Evolutionary conservation across 352 stramenopile genomes (phyloP).

Genomic region (Hyaloperonospora brassicae): DNA sequence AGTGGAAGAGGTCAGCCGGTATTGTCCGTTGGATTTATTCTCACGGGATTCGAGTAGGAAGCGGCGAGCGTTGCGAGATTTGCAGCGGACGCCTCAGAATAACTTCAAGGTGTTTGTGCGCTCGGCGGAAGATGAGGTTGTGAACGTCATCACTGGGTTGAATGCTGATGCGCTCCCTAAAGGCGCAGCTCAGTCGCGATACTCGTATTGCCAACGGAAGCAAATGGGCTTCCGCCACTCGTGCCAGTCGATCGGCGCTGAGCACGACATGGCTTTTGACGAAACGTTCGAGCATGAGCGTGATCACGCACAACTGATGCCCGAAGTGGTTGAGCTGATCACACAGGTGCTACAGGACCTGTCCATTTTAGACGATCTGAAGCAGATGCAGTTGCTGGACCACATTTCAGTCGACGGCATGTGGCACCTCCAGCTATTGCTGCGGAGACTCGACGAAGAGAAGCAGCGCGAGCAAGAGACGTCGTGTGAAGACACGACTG

Average conservation of each 20-base stretch:
- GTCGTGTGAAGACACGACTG: conserved; percentile 7
- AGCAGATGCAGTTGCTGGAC: conserved; percentile 78
- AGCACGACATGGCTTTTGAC: conserved; percentile 38
- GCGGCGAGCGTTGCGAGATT: conserved; percentile 41
- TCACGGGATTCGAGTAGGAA: conserved; percentile 55
- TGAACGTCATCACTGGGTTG: conserved; percentile 71
- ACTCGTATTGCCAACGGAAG: conserved; percentile 67
- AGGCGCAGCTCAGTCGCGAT: conserved; percentile 47
- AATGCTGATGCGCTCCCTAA: conserved; percentile 64
- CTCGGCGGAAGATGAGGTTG: conserved; percentile 64
- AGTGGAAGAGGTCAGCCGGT: conserved; percentile 75
- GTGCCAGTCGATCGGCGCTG: conserved; percentile 58
- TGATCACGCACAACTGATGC: conserved; percentile 34
- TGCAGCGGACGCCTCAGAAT: conserved; percentile 83
- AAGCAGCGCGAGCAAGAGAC: conserved; percentile 4
- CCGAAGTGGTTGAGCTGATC: conserved; percentile 65
- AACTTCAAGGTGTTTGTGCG: conserved; percentile 87
- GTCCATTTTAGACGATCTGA: conserved; percentile 70
- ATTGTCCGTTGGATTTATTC: conserved; percentile 79
- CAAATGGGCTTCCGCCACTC: conserved; percentile 69
- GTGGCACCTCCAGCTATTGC: conserved; percentile 52
- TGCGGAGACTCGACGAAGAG: conserved; percentile 34
- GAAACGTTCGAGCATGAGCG: conserved; percentile 30
- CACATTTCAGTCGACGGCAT: conserved; percentile 74
- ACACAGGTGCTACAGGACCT: conserved; percentile 65